A percentile compares a stretch with the other conserved stretches of the same genome.
phyloP scores from a whole-genome alignment of 1,284 basidiomycete genomes.

The Trichosporon asahii region DNA sequence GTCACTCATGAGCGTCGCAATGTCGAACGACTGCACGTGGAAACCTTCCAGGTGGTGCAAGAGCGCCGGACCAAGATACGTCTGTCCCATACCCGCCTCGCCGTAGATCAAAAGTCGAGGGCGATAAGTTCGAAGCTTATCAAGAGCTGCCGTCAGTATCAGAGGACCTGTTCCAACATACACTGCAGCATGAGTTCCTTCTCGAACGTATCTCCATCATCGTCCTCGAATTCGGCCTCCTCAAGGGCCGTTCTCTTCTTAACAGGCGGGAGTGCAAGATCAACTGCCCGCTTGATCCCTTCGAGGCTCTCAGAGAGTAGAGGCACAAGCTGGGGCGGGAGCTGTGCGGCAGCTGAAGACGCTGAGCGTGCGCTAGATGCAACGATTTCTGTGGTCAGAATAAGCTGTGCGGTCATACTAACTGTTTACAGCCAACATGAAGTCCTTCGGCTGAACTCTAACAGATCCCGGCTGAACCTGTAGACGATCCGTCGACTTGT shows the following conservation, averaged over 20 bases:
- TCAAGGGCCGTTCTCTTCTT: constrained; percentile 79
- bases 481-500: constrained; percentile 83
- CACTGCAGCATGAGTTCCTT: constrained; percentile 82
- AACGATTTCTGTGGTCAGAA: constrained; percentile 66
- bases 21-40: constrained; percentile 88
- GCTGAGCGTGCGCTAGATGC: constrained; percentile 92
- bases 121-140: constrained; percentile 83
- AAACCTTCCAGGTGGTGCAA: constrained; percentile 94
- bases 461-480: constrained; percentile 84
- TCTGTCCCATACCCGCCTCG: constrained; percentile 80
- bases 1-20: constrained; percentile 84
- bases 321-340: constrained; percentile 82
- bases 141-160: constrained; percentile 66
- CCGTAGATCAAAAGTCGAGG: constrained; percentile 87
- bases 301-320: constrained; percentile 69
- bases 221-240: constrained; percentile 87
- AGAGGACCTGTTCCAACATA: constrained; percentile 51
- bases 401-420: constrained; percentile 40
- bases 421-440: constrained; percentile 98
- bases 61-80: constrained; percentile 81
- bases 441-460: constrained; percentile 81
- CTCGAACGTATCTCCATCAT: constrained; percentile 67
- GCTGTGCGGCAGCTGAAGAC: constrained; percentile 74
- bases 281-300: constrained; percentile 66
- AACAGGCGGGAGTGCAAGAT: constrained; percentile 65